Evolutionary conservation across 1,284 basidiomycete species (phyloP).

Genomic region (Pseudomicrostroma phylloplanum): DNA sequence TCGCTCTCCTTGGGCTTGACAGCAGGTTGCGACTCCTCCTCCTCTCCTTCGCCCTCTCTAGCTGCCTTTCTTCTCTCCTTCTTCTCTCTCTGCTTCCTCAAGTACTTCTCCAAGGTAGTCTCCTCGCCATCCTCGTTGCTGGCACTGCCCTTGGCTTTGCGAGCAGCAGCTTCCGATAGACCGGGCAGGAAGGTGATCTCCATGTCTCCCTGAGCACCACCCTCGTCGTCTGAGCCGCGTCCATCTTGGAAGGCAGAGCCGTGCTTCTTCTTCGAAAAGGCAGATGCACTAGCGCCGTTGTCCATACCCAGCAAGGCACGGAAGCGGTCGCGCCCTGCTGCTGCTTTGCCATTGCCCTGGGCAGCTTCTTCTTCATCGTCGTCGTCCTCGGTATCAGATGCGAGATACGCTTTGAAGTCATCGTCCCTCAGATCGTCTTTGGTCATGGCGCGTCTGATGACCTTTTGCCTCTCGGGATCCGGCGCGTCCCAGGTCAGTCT

Average conservation of each 20-base stretch:
- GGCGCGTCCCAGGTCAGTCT: slow-evolving; percentile 98
- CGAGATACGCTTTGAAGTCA: slow-evolving; percentile 47
- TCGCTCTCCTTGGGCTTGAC: slow-evolving; percentile 15
- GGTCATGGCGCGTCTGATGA: slow-evolving; percentile 54
- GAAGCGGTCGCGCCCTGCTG: slow-evolving; percentile 24
- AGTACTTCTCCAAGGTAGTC: slow-evolving; percentile 48
- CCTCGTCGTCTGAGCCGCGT: slow-evolving; percentile 18
- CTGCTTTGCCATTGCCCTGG: slow-evolving; percentile 9
- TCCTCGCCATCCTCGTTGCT: slow-evolving; percentile 27
- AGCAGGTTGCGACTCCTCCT: slow-evolving; percentile 9
- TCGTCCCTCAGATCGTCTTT: slow-evolving; percentile 41
- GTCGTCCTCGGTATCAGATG: slow-evolving; percentile 30
- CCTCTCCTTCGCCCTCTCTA: slow-evolving; percentile 8
- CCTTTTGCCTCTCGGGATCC: slow-evolving; percentile 75
- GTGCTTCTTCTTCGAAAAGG: neutral
- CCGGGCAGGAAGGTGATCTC: slow-evolving; percentile 49
- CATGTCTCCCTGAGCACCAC: slow-evolving; percentile 35
- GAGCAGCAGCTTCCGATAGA: slow-evolving; percentile 32
- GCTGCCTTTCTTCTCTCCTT: slow-evolving; percentile 35
- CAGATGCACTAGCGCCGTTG: slow-evolving; percentile 10
- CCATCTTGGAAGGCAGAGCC: slow-evolving; percentile 31
- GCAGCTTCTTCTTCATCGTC: slow-evolving; percentile 21
- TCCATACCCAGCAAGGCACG: slow-evolving; percentile 39
- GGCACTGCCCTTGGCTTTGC: slow-evolving; percentile 22
- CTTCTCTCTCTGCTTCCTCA: slow-evolving; percentile 47